Evolutionary conservation across 176 grass and related monocot genomes (phyloP), one percentile per base, ranked within the genome.

Genomic region (Dendrocalamus sinicus): DNA sequence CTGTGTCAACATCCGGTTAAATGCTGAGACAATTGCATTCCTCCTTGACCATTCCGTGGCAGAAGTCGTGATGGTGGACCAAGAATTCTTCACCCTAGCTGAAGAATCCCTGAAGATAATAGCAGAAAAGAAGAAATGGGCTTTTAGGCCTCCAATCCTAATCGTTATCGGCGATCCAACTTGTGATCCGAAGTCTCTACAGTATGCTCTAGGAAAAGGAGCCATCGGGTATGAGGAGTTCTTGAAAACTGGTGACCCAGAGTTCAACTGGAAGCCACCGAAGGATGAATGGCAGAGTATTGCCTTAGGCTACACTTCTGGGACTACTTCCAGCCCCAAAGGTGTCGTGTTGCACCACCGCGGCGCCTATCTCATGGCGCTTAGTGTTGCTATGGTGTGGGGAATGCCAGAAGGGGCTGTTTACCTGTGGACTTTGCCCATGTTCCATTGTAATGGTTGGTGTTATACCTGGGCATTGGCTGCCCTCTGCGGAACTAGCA

Each of bases 381-480:
- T 98, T 40, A 92, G 93, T 64, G 88, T 88, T 23, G 92, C 92
- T 23, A 73, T 96, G 58, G 30, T 98, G 19, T 95, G 92, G 90
- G 83, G 88, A 14, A 96, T 96, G 91, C 88, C 87, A 63, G 92
- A 94, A 48, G 92, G 93, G 8, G 75, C 91, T 12, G 44, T 95
- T 68, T 98, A 98, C 61, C 70, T 98, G 58, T 98, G 96, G 96
- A 98, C 96, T 81, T 41, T 98, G 58, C 96, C 93, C 7, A 96
- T 96, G 96, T 98, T 98, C 72, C 96, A 98, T 52, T 98, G 96
- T 22, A 98, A 98, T 80, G 96, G 96, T 13, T 95, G 96, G 96
- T 98, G 93, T 57, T 95, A 91, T 12, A 88, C 96, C 37, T 98
- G 96, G 96, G 77, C 93, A 1, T 28, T 98, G 79, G 96, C 96